Evolutionary conservation across 106 monocot species (phyloP), one percentile per base, ranked within the genome.

Genomic region (Dioscorea zingiberensis): DNA sequence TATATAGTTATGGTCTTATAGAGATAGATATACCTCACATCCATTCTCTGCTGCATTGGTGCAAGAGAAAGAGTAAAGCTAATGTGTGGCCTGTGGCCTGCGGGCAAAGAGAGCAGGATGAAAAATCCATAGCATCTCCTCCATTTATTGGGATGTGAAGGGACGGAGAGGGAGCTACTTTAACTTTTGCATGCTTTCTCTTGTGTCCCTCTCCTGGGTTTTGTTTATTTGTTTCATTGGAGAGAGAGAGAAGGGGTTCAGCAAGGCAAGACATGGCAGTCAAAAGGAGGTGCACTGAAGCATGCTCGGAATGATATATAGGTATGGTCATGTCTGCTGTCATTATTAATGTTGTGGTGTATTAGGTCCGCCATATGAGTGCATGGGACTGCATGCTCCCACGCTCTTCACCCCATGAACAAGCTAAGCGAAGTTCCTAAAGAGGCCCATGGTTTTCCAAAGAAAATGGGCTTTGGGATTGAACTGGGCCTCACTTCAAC

Each of bases 21-120:
- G 10, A 27, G 10, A 27, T 64, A 0, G 45, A 22, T 19, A 45
- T 24, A 26, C 54, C 69, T 58, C 58, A 47, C 25, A 46, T 58
- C 58, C 58, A 69, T 69, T 58, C 53, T 72, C 72, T 72, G 30
- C 55, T 64, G 55, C 64, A 72, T 72, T 55, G 72, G 25, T 16
- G 55, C 55, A 72, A 72, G 72, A 72, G 72, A 64, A 72, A 72
- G 63, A 45, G 27, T 63, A 64, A 72, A 64, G 63, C 69, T 47
- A 18, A 47, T 25, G 57, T 27, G 19, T 25, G 14, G 15, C 28
- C 32, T 29, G 60, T 25, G 47, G 44, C 44, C 44, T 22, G 10
- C 55, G 13, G 1, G 22, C 60, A 69, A 59, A 59, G 25, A 17
- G 45, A 27, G 23, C 55, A 25, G 26, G 7, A 25, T 19, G 15